Evolutionary conservation across 495 filamentous ascomycete genomes (phyloP), one percentile per base, ranked within the genome.

Genomic region (Aspergillus steynii): DNA sequence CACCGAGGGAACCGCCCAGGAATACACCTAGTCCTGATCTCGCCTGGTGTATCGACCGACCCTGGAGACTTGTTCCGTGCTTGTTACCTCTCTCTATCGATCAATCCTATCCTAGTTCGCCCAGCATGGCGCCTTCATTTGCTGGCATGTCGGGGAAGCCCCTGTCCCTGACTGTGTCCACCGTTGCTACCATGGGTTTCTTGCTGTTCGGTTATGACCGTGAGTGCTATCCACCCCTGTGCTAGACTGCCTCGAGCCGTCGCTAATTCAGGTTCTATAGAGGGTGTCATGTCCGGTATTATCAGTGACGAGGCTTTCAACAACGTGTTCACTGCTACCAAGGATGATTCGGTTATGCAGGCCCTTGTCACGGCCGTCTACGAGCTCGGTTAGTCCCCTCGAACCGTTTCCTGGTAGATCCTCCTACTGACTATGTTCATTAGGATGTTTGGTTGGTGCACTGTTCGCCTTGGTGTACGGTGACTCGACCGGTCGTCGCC

Each of bases 321-420:
- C 71, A 64, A 83, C 29, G 79, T 87, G 15, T 92, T 94, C 67
- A 83, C 84, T 12, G 86, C 86, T 48, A 90, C 88, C 1, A 80
- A 80, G 53, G 74, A 80, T 63, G 78, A 92, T 66, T 74, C 85
- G 5, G 87, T 86, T 1, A 91, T 91, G 85, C 89, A 93, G 70
- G 91, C 89, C 31, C 77, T 90, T 25, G 88, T 94, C 14, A 94
- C 91, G 2, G 89, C 91, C 3, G 90, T 96, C 49, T 95, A 93
- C 69, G 90, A 93, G 66, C 81, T 93, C 45, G 91, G 77, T 60
- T 53, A 31, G 64, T 60, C 26, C 84, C 83, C 27, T 61, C 82
- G 31, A 71, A 28, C 49, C 20, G 34, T 46, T 1, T 32, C 25
- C 3, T 59, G 5, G 37, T 2, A 54, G 27, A 6, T 26, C 14